These are phyloP conservation scores for Sarocladiaceae sp. DNA, from an alignment of 2,329 filamentous ascomycete genomes.

Conservation along the genomic window DNA sequence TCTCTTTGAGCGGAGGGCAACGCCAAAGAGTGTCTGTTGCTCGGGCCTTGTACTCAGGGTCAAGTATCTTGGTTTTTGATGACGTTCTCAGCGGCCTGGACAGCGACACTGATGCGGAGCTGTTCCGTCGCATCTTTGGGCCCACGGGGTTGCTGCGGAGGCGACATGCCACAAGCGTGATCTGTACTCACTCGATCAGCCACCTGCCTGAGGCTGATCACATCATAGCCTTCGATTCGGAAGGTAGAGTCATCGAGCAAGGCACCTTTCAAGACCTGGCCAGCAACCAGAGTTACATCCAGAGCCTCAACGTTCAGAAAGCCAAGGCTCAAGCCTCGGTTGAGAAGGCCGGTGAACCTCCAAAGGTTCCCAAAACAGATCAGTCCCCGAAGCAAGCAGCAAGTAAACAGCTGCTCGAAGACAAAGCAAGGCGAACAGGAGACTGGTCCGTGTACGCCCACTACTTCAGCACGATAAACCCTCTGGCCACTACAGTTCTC, in stretches of 20 bases:
- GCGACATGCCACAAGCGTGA: conserved; percentile 32
- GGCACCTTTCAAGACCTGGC: conserved; percentile 21
- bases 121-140: conserved; percentile 38
- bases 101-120: conserved; percentile 33
- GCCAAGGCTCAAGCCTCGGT: background rate
- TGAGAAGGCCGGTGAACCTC: too few species aligned
- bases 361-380: background rate
- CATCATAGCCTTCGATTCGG: conserved; percentile 37
- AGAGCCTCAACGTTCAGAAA: conserved; percentile 25
- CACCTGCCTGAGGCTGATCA: conserved; percentile 33
- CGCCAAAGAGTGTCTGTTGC: conserved; percentile 32
- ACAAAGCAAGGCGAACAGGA: conserved; percentile 22
- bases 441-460: conserved; percentile 28
- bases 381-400: background rate
- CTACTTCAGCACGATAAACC: conserved; percentile 24
- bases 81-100: conserved; percentile 40
- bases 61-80: conserved; percentile 36
- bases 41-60: conserved; percentile 35
- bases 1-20: conserved; percentile 38
- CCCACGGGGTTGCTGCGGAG: conserved; percentile 30
- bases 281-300: conserved; percentile 30
- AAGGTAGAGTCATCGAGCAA: conserved; percentile 37
- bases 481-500: conserved; percentile 14
- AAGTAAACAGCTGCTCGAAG: conserved; percentile 15
- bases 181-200: conserved; percentile 28